These are phyloP conservation scores for Mycena kentingensis DNA, from an alignment of 768 basidiomycete genomes.

Conservation along the genomic window DNA sequence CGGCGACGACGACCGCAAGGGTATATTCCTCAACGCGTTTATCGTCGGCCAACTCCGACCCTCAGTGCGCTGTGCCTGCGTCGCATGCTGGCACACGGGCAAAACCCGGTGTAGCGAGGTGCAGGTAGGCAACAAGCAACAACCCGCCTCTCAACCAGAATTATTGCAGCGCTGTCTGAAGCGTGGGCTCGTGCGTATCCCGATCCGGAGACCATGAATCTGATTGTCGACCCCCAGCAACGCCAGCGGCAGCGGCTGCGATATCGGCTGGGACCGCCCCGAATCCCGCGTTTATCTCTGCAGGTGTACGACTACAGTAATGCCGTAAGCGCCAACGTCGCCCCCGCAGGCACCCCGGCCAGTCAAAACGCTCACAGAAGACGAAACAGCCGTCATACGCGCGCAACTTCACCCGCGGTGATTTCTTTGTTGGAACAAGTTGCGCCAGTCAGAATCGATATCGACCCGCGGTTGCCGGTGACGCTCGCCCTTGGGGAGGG, in stretches of 20 bases:
- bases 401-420: slow-evolving; percentile 77
- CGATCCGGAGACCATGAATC: slow-evolving; percentile 66
- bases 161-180: slow-evolving; percentile 74
- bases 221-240: too few relatives aligned
- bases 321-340: slow-evolving; percentile 56
- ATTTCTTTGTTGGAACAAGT: slow-evolving; percentile 82
- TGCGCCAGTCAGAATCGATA: slow-evolving; percentile 82
- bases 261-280: slow-evolving; percentile 31
- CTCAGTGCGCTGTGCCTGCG: slow-evolving; percentile 78
- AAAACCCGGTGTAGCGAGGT: slow-evolving; percentile 84
- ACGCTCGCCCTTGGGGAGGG: slow-evolving; percentile 79
- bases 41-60: slow-evolving; percentile 41
- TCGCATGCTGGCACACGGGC: slow-evolving; percentile 79
- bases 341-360: slow-evolving; percentile 81
- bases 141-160: neutral
- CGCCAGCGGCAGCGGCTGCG: slow-evolving; percentile 11
- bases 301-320: slow-evolving; percentile 81
- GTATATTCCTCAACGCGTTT: slow-evolving; percentile 34
- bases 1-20: slow-evolving; percentile 50
- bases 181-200: slow-evolving; percentile 78
- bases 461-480: slow-evolving; percentile 78
- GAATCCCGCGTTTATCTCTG: slow-evolving; percentile 39
- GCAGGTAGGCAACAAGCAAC: slow-evolving; percentile 50
- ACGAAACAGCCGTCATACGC: slow-evolving; percentile 84
- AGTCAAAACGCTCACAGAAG: slow-evolving; percentile 77